A percentile compares a stretch with the other conserved stretches of the same genome.
Conservation (phyloP, 176 grass and related monocot genomes). For the Raddia distichophylla region DNA sequence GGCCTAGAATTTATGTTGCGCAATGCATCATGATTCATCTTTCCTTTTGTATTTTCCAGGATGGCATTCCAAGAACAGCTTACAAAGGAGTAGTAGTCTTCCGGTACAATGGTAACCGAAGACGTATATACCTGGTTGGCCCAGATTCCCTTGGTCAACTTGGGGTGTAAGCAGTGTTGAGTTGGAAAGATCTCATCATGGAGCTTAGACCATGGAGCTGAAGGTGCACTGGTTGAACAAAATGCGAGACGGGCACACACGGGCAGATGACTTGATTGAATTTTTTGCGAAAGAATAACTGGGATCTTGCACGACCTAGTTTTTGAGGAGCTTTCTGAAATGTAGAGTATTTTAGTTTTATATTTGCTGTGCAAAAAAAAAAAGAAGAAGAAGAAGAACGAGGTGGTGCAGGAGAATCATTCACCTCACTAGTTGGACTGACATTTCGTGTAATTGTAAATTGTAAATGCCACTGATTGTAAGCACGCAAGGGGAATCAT, state of each 20-base stretch:
- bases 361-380: not conserved
- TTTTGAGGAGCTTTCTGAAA: constrained; percentile 12
- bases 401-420: not conserved
- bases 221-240: not conserved
- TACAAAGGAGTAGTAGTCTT: constrained; percentile 97
- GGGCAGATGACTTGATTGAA: not conserved
- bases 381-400: too few species aligned
- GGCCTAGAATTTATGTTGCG: constrained; percentile 22
- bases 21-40: not conserved
- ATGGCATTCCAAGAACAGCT: constrained; percentile 88
- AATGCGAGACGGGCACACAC: not conserved
- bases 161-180: constrained; percentile 48
- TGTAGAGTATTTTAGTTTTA: not conserved
- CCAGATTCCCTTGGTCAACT: constrained; percentile 67
- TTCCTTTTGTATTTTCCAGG: constrained; percentile 47
- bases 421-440: constrained; percentile 7
- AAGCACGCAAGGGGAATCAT: too few species aligned
- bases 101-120: constrained; percentile 63
- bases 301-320: not conserved
- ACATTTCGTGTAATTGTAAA: constrained; percentile 17
- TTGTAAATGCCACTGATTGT: not conserved
- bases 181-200: not conserved
- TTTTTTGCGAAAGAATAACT: not conserved
- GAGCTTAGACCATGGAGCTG: not conserved
- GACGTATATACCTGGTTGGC: constrained; percentile 69